These are phyloP conservation scores for Coemansia sp. DNA, from an alignment of 192 early-diverging fungal genomes.

Conservation along the genomic window DNA sequence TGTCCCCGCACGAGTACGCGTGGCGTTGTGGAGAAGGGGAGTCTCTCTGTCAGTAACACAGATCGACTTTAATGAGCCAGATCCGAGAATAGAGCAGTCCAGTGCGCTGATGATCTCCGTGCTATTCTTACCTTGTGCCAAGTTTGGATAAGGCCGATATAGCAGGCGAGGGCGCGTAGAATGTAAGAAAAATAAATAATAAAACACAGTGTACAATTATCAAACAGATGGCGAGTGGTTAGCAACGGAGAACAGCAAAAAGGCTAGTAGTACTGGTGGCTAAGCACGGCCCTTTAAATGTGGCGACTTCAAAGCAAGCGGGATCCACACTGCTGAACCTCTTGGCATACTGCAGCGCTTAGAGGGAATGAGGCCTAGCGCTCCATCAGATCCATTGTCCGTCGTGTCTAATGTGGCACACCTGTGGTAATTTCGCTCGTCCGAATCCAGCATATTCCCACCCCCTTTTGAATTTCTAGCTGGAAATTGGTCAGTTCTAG, in stretches of 20 bases:
- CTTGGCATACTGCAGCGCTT: not conserved
- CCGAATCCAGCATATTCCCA: slow-evolving; percentile 5
- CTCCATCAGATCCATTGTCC: slow-evolving; percentile 9
- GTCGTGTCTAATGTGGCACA: slow-evolving; percentile 17
- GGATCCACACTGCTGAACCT: not conserved
- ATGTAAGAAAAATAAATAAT: not conserved
- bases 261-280: not conserved
- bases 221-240: not conserved
- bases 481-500: not conserved
- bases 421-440: slow-evolving; percentile 12
- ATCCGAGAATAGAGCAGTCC: slow-evolving; percentile 1
- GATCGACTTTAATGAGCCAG: not conserved
- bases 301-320: not conserved
- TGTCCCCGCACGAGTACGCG: not conserved
- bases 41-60: not conserved
- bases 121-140: not conserved
- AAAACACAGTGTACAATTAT: not conserved
- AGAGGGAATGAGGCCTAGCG: slow-evolving; percentile 6
- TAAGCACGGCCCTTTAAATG: not conserved
- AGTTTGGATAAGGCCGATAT: not conserved
- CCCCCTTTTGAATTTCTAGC: not conserved
- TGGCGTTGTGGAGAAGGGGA: not conserved
- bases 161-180: not conserved
- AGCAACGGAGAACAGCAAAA: not conserved
- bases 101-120: not conserved